Percentiles rank a stretch among this genome's conserved stretches.
phyloP scores from a whole-genome alignment of 148 eudicot species.

The Rhododendron vialii region DNA sequence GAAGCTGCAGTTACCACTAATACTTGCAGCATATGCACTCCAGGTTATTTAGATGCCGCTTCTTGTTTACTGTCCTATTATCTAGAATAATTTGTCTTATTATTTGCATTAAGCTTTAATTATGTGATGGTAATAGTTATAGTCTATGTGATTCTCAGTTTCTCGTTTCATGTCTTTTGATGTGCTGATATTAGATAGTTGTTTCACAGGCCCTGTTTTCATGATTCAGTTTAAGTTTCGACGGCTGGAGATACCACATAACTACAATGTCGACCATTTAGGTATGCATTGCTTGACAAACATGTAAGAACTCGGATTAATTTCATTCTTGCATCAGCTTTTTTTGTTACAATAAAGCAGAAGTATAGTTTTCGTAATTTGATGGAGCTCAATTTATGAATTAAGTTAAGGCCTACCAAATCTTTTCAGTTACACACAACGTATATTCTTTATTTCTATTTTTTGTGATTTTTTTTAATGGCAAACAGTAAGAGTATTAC shows the following conservation, averaged over 20 bases:
- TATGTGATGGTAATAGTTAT: background rate
- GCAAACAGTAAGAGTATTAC: background rate
- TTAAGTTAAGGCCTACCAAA: background rate
- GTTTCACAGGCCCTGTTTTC: conserved; percentile 68
- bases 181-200: conserved; percentile 11
- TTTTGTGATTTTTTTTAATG: background rate
- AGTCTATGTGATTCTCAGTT: background rate
- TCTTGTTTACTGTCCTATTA: background rate
- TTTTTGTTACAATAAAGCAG: background rate
- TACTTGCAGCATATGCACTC: conserved; percentile 70
- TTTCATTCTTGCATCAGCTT: background rate
- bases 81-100: background rate
- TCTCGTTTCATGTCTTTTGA: background rate
- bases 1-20: conserved; percentile 79
- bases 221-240: conserved; percentile 89
- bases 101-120: background rate
- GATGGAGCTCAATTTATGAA: background rate
- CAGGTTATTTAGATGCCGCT: conserved; percentile 43
- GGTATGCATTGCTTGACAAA: conserved; percentile 36
- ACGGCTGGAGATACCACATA: conserved; percentile 74
- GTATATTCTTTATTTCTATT: background rate
- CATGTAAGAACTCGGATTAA: background rate
- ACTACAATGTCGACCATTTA: conserved; percentile 69
- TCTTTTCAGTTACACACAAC: background rate
- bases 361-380: background rate